Conservation (phyloP, 345 rosid species). For the Microcos paniculata region DNA sequence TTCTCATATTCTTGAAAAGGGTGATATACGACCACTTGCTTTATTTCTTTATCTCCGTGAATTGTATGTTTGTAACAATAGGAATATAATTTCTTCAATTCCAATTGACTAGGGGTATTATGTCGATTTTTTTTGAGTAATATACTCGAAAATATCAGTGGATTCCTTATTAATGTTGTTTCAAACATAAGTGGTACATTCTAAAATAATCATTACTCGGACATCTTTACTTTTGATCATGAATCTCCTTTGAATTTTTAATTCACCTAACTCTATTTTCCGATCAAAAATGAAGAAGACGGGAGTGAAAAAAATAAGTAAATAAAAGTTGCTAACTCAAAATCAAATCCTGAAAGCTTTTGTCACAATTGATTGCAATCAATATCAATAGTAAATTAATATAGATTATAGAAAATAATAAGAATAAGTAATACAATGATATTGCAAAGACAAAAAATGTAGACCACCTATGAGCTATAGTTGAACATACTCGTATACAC, state of each 20-base stretch:
- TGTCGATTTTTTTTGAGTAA: slow-evolving; percentile 11
- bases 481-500: no score
- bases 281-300: neutral
- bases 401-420: no score
- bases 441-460: no score
- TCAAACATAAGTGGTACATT: slow-evolving; percentile 5
- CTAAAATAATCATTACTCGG: slow-evolving; percentile 4
- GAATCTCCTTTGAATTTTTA: neutral
- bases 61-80: slow-evolving; percentile 13
- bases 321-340: no score
- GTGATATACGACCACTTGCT: no score
- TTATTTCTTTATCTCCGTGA: neutral
- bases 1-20: no score
- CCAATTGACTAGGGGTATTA: slow-evolving; percentile 1
- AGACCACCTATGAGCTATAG: no score
- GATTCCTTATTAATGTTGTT: neutral
- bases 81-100: slow-evolving; percentile 6
- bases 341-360: no score
- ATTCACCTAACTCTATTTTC: slow-evolving; percentile 10
- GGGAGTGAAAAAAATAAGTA: neutral
- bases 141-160: neutral
- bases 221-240: slow-evolving; percentile 12
- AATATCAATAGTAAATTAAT: no score
- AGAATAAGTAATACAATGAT: no score
- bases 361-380: no score